These are phyloP conservation scores for Ephemerocybe angulata DNA, from an alignment of 768 basidiomycete genomes.

Conservation along the genomic window DNA sequence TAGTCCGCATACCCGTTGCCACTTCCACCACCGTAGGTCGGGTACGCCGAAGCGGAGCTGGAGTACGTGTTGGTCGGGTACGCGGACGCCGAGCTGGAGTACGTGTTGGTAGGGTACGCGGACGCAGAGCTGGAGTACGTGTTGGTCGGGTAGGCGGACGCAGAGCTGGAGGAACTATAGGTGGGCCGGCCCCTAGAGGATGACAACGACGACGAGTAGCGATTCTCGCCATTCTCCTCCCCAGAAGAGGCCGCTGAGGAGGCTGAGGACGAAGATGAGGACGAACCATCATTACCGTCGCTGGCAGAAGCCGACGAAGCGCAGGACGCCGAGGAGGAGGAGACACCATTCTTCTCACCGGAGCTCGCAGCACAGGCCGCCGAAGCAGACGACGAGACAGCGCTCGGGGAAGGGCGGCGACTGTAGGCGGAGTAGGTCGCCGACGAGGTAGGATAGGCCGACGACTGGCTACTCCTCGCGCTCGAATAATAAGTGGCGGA, in stretches of 20 bases:
- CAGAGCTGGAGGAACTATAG: background rate
- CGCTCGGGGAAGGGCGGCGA: no score
- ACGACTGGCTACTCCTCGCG: background rate
- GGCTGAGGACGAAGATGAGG: slow-evolving; percentile 41
- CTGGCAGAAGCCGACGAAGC: background rate
- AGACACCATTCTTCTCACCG: background rate
- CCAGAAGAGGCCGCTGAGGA: slow-evolving; percentile 16
- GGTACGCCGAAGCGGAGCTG: no score
- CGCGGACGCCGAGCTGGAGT: background rate
- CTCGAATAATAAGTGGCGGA: background rate
- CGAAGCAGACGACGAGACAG: no score
- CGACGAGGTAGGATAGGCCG: background rate
- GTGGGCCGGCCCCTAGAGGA: background rate
- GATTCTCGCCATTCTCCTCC: background rate
- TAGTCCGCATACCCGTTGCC: no score
- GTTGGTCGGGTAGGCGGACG: background rate
- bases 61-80: no score
- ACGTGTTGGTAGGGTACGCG: no score
- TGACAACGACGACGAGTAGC: background rate
- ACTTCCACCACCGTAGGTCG: no score
- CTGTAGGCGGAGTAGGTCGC: background rate
- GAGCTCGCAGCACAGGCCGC: background rate
- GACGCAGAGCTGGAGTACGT: no score
- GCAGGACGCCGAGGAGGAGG: background rate
- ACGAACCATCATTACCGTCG: background rate